These are phyloP conservation scores for Streptanthus diversifolius DNA, from an alignment of 345 rosid species.

Conservation along the genomic window DNA sequence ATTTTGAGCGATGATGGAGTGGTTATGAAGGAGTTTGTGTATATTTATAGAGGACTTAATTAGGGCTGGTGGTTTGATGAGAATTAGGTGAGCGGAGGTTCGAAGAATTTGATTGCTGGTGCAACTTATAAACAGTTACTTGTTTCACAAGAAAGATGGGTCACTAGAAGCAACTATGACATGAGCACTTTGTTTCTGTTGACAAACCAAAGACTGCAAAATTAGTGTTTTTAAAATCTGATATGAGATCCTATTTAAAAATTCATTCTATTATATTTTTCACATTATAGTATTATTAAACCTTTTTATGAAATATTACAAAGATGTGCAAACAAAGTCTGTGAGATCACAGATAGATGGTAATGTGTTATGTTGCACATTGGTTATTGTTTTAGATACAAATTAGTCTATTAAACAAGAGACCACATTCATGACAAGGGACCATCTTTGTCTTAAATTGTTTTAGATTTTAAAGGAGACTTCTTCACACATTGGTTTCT, in stretches of 20 bases:
- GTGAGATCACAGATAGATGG: background rate
- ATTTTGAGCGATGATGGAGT: conserved; percentile 9
- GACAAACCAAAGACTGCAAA: background rate
- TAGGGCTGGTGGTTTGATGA: conserved; percentile 20
- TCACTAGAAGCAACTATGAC: background rate
- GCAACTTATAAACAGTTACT: conserved; percentile 18
- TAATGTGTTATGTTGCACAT: background rate
- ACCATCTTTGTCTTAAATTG: background rate
- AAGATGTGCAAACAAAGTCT: background rate
- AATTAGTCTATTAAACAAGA: background rate
- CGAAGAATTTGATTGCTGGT: background rate
- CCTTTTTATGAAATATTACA: background rate
- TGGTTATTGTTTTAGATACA: background rate
- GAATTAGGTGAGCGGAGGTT: conserved; percentile 4
- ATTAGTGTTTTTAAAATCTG: background rate
- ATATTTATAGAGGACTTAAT: conserved; percentile 6
- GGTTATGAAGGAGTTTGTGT: conserved; percentile 13
- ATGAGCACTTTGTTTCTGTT: background rate
- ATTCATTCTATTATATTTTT: background rate
- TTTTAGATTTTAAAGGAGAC: background rate
- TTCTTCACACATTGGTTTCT: background rate
- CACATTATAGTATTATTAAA: background rate
- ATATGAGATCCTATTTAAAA: background rate
- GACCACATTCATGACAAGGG: background rate
- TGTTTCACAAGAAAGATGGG: conserved; percentile 6